Evolutionary conservation across 2,329 filamentous ascomycete genomes (phyloP).

Genomic region (Aspergillus sp.): DNA sequence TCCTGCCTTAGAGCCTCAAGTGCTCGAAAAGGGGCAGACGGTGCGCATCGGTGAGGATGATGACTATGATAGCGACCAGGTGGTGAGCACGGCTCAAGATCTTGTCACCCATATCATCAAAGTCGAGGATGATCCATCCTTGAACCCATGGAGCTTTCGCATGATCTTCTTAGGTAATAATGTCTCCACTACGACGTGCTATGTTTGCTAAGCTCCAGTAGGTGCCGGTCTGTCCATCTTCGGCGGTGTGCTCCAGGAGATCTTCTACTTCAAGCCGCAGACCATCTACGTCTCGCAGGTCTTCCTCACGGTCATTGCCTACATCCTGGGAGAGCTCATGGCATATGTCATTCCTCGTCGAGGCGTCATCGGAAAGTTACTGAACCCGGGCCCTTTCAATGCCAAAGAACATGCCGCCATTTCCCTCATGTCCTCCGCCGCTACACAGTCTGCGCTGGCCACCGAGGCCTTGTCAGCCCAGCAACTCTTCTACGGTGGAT

Average conservation of each 20-base stretch:
- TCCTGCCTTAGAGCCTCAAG: not conserved
- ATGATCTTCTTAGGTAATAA: slow-evolving; percentile 1
- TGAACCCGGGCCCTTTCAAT: slow-evolving; percentile 6
- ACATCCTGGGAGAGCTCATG: not conserved
- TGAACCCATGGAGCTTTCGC: slow-evolving; percentile 7
- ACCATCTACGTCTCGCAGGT: slow-evolving; percentile 11
- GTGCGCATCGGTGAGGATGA: not conserved
- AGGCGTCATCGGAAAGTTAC: not conserved
- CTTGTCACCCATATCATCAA: slow-evolving; percentile 7
- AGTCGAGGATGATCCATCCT: slow-evolving; percentile 1
- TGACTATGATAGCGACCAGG: not conserved
- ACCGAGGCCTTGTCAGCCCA: slow-evolving; percentile 7
- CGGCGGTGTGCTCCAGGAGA: slow-evolving; percentile 5
- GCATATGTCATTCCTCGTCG: slow-evolving; percentile 5
- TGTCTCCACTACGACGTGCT: too few species aligned
- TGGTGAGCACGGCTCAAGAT: slow-evolving; percentile 5
- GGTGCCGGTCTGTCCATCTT: slow-evolving; percentile 4
- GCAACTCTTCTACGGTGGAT: slow-evolving; percentile 7
- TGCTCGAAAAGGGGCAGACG: not conserved
- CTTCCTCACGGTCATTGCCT: slow-evolving; percentile 4
- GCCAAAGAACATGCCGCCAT: slow-evolving; percentile 8
- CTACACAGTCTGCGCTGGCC: slow-evolving; percentile 5
- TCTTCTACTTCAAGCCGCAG: slow-evolving; percentile 9
- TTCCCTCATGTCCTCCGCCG: slow-evolving; percentile 7
- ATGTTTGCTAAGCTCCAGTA: not conserved